Base-by-base conservation (phyloP, 1,284 basidiomycete species). In the Pyrrhoderma lamaoense region DNA sequence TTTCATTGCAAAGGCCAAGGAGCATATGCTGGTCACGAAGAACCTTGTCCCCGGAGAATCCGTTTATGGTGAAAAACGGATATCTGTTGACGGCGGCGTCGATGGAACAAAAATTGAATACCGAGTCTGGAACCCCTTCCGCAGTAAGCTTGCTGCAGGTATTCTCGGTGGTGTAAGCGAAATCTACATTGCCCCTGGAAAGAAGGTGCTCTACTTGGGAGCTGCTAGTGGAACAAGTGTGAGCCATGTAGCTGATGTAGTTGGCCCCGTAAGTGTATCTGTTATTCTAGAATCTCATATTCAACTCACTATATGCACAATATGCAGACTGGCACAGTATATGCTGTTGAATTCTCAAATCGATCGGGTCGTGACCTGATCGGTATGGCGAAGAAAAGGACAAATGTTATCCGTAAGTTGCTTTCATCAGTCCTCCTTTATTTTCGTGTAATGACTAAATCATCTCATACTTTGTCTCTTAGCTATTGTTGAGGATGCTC, bases 101-200 rank as follows among this genome's bases (percentile, higher is more conserved):
- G 87, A 89, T 46, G 89, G 83, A 51, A 86, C 84, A 55, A 99
- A 99, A 75, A 78, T 85, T 61, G 95, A 99, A 70, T 99, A 98
- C 73, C 80, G 95, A 56, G 96, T 99, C 34, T 99, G 95, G 95
- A 99, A 99, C 74, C 96, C 95, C 53, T 99, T 99, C 85, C 80
- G 96, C 60, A 87, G 82, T 66, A 99, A 99, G 78, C 72, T 99
- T 61, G 96, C 95, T 34, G 95, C 95, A 38, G 96, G 95, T 72
- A 90, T 99, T 49, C 76, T 99, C 53, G 93, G 93, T 63, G 96
- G 95, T 67, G 75, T 99, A 65, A 95, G 97, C 66, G 72, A 93
- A 61, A 93, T 99, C 60, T 93, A 82, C 72, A 95, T 99, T 64
- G 80, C 76, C 56, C 95, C 96, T 38, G 95, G 96, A 60, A 85